These are phyloP conservation scores for Panicum hallii DNA, from an alignment of 202 grass and related monocot species.

Conservation along the genomic window DNA sequence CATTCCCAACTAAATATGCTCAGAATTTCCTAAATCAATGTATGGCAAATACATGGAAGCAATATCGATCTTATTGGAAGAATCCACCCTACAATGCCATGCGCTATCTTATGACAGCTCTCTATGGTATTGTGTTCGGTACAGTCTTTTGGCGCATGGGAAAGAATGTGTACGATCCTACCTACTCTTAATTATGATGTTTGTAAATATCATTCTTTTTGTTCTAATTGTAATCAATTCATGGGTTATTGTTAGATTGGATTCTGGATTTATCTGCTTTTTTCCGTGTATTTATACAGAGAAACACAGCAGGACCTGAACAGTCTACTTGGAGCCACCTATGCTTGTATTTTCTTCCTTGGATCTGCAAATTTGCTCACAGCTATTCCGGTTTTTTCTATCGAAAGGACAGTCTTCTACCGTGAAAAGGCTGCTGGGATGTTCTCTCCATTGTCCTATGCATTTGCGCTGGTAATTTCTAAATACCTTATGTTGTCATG, in stretches of 20 bases:
- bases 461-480: slow-evolving; percentile 69
- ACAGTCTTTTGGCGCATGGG: slow-evolving; percentile 71
- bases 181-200: slow-evolving; percentile 12
- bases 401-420: slow-evolving; percentile 91
- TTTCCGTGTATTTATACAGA: slow-evolving; percentile 41
- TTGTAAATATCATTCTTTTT: neutral
- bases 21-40: slow-evolving; percentile 75
- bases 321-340: slow-evolving; percentile 68
- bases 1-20: slow-evolving; percentile 77
- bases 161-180: slow-evolving; percentile 57
- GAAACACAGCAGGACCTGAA: slow-evolving; percentile 49
- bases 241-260: neutral
- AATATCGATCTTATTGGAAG: slow-evolving; percentile 83
- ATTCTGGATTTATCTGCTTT: slow-evolving; percentile 18
- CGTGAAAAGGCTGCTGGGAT: slow-evolving; percentile 86
- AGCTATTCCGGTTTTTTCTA: slow-evolving; percentile 57
- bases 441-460: slow-evolving; percentile 81
- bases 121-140: slow-evolving; percentile 68
- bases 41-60: slow-evolving; percentile 75
- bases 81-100: slow-evolving; percentile 74
- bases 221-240: neutral
- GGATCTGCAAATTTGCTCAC: slow-evolving; percentile 58
- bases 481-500: slow-evolving; percentile 12
- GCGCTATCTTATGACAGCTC: slow-evolving; percentile 70
- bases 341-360: slow-evolving; percentile 75